Conservation (phyloP, 345 rosid genomes). For the Atalantia buxifolia region DNA sequence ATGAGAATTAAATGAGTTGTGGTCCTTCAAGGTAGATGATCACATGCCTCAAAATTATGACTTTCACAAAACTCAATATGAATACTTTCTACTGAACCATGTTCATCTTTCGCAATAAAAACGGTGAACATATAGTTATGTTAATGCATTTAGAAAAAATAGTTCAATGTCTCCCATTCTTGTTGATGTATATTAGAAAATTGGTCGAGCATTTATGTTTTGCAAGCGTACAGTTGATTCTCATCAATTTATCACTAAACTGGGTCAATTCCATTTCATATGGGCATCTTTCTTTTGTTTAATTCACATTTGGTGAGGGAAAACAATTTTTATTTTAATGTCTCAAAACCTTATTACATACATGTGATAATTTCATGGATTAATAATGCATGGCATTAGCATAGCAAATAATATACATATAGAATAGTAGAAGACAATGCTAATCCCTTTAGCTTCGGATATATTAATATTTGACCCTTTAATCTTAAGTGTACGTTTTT, state of each 20-base stretch:
- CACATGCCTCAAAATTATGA: not conserved
- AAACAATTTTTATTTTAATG: too few species aligned
- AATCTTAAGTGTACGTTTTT: not conserved
- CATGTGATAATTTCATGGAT: not conserved
- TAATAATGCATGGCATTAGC: not conserved
- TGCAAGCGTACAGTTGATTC: not conserved
- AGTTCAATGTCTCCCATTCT: not conserved
- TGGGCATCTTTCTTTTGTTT: conserved; percentile 1
- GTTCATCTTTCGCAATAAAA: not conserved
- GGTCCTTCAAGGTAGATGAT: not conserved
- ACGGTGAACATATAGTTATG: not conserved
- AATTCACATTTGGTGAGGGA: not conserved
- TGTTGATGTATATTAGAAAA: not conserved
- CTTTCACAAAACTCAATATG: not conserved
- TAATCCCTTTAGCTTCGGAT: not conserved
- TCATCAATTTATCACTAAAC: not conserved
- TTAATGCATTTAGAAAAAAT: not conserved
- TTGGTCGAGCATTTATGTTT: not conserved
- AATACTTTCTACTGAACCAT: not conserved
- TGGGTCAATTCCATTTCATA: not conserved
- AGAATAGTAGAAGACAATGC: not conserved
- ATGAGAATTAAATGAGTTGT: not conserved
- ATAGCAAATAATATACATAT: not conserved
- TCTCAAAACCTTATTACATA: not conserved
- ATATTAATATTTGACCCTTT: not conserved